Evolutionary conservation across 2,329 filamentous ascomycete species (phyloP).

Genomic region (Pestalotiopsis sp.): DNA sequence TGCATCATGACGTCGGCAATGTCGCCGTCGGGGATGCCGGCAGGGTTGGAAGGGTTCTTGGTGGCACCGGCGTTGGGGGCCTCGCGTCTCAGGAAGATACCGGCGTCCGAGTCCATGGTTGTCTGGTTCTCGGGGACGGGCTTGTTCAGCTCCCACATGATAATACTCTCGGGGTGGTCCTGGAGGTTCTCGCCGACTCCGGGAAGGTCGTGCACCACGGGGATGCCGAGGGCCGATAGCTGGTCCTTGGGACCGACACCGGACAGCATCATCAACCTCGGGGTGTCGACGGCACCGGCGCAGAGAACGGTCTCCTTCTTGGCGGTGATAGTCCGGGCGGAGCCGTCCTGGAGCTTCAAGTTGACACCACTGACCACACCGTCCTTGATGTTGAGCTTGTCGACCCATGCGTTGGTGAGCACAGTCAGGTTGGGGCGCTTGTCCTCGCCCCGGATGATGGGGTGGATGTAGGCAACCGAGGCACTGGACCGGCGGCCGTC

Average conservation of each 20-base stretch:
- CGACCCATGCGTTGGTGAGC: constrained; percentile 86
- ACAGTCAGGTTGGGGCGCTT: constrained; percentile 82
- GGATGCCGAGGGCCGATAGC: constrained; percentile 55
- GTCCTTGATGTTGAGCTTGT: constrained; percentile 72
- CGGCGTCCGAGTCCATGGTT: constrained; percentile 89
- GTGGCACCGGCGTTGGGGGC: constrained; percentile 65
- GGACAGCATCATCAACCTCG: constrained; percentile 64
- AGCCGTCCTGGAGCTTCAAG: constrained; percentile 60
- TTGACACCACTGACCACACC: constrained; percentile 75
- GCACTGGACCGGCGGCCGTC: constrained; percentile 83
- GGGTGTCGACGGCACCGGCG: constrained; percentile 81
- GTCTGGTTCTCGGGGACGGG: constrained; percentile 79
- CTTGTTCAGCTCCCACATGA: constrained; percentile 77
- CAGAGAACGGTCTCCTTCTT: constrained; percentile 78
- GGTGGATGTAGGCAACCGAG: constrained; percentile 90
- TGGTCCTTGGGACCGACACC: constrained; percentile 59
- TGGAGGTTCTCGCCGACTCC: constrained; percentile 64
- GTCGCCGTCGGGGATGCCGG: constrained; percentile 64
- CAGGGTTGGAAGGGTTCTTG: constrained; percentile 48
- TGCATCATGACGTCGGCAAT: constrained; percentile 94
- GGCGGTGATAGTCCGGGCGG: constrained; percentile 59
- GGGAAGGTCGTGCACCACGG: constrained; percentile 58
- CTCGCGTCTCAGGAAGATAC: constrained; percentile 84
- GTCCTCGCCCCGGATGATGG: constrained; percentile 82
- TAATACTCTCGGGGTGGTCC: constrained; percentile 63